Evolutionary conservation across 805 yeast genomes (phyloP).

Genomic region (Suhomyces sp.): DNA sequence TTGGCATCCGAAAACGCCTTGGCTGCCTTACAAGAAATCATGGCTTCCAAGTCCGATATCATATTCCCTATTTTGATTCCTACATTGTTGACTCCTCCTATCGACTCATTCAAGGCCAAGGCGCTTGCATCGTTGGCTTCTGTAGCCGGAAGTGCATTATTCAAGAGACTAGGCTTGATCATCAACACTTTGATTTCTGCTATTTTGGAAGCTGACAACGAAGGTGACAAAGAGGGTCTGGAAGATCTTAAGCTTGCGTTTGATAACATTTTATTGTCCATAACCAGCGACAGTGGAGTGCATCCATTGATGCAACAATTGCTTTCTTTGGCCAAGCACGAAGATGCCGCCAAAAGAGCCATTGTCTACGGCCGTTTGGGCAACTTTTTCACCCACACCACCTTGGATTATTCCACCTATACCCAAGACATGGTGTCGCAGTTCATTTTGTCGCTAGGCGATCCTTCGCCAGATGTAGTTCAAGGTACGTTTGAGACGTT

Average conservation of each 20-base stretch:
- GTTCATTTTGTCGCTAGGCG: conserved; percentile 71
- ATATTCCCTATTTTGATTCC: conserved; percentile 94
- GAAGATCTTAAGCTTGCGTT: conserved; percentile 53
- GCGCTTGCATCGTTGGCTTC: conserved; percentile 85
- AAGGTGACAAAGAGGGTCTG: conserved; percentile 36
- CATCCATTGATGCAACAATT: conserved; percentile 84
- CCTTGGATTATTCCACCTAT: conserved; percentile 68
- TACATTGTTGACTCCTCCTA: conserved; percentile 74
- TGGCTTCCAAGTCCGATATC: conserved; percentile 84
- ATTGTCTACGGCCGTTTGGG: conserved; percentile 67
- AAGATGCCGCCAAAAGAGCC: conserved; percentile 61
- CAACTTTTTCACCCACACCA: conserved; percentile 62
- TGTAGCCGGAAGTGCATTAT: conserved; percentile 83
- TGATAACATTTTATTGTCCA: conserved; percentile 67
- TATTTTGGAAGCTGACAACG: conserved; percentile 33
- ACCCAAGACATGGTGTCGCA: conserved; percentile 71
- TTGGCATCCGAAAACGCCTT: conserved; percentile 65
- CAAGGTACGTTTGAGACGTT: conserved; percentile 63
- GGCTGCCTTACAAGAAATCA: conserved; percentile 84
- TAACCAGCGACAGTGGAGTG: conserved; percentile 72
- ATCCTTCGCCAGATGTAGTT: conserved; percentile 59
- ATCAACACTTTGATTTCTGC: conserved; percentile 72
- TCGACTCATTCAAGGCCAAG: conserved; percentile 78
- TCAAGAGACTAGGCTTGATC: conserved; percentile 67
- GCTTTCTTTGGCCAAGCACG: conserved; percentile 71